These are phyloP conservation scores for Ogataea thermomethanolica DNA, from an alignment of 805 yeast genomes.

Conservation along the genomic window DNA sequence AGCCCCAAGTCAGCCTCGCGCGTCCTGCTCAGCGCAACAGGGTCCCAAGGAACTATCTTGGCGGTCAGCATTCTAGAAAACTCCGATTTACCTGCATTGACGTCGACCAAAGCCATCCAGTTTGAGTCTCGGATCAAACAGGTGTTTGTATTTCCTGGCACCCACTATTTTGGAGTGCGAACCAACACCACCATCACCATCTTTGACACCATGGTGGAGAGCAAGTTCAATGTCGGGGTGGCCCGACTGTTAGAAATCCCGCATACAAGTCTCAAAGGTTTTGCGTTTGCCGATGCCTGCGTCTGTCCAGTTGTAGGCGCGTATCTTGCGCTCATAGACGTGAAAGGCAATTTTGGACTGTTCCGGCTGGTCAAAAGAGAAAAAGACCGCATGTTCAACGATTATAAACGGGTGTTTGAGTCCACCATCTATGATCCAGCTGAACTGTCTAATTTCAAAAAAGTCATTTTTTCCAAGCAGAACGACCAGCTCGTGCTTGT, in stretches of 20 bases:
- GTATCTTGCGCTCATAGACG: constrained; percentile 45
- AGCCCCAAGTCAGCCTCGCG: background rate
- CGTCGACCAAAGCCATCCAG: constrained; percentile 17
- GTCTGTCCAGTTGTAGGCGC: constrained; percentile 41
- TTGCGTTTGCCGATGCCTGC: constrained; percentile 38
- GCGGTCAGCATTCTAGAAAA: constrained; percentile 26
- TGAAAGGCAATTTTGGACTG: constrained; percentile 49
- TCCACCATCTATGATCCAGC: constrained; percentile 33
- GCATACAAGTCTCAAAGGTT: constrained; percentile 18
- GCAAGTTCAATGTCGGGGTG: constrained; percentile 13
- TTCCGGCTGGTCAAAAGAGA: constrained; percentile 27
- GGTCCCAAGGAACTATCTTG: constrained; percentile 31
- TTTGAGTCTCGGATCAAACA: constrained; percentile 32
- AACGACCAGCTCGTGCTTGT: constrained; percentile 32
- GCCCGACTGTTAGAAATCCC: constrained; percentile 25
- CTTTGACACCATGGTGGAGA: constrained; percentile 21
- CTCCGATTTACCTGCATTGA: constrained; percentile 7
- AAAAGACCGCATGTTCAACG: background rate
- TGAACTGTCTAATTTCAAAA: constrained; percentile 56
- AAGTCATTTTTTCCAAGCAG: constrained; percentile 43
- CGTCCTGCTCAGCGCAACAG: constrained; percentile 31
- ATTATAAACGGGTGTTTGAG: constrained; percentile 5
- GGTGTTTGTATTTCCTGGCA: constrained; percentile 11
- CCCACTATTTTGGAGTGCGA: constrained; percentile 26
- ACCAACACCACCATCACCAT: constrained; percentile 30